Base-by-base conservation (phyloP, 192 early-diverging fungal species). In the Umbelopsis sp. region DNA sequence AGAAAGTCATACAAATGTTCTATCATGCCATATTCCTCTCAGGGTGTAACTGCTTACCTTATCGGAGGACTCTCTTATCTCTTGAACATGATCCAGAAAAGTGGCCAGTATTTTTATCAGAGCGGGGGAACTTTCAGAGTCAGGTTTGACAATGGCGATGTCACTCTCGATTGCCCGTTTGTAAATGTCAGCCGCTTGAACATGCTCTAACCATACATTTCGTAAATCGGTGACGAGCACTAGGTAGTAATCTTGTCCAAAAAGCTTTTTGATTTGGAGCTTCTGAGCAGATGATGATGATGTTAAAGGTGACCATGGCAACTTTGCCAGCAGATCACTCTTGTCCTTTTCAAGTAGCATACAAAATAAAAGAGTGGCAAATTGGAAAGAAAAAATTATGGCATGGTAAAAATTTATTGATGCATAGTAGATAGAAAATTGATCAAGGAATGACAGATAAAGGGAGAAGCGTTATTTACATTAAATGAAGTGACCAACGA, bases 151-250 rank as follows among this genome's bases (percentile, higher is more conserved):
- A 8, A 62, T 26, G 14, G 56, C 31, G 20, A 62, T 62, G 32
- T 62, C 56, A 62, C 56, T 62, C 31, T 62, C 12, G 16, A 20
- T 9, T 32, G 56, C 56, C 6, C 56, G 26, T 6, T 29, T 20
- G 26, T 62, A 62, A 17, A 62, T 62, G 12, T 29, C 56, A 17
- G 56, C 12, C 32, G 56, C 11, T 20, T 62, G 14, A 20, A n/a
- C 56, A 34, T 62, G 56, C 31, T 62, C 56, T 6, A 62, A 20
- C 56, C 56, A 62, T 12, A 62, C 56, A 62, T 62, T 62, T 34
- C 56, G 56, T n/a, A 29, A 62, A 62, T 62, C 56, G 0, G 56
- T 62, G 1, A 62, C 56, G 20, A 62, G 31, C 2, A 62, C 31
- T 20, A 62, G 56, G 26, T 62, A 62, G 20, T 62, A 62, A n/a